Percentiles rank a stretch among this genome's conserved stretches.
These are phyloP conservation scores for Crithidia expoeki DNA, from an alignment of 208 protist species.

Conservation along the genomic window DNA sequence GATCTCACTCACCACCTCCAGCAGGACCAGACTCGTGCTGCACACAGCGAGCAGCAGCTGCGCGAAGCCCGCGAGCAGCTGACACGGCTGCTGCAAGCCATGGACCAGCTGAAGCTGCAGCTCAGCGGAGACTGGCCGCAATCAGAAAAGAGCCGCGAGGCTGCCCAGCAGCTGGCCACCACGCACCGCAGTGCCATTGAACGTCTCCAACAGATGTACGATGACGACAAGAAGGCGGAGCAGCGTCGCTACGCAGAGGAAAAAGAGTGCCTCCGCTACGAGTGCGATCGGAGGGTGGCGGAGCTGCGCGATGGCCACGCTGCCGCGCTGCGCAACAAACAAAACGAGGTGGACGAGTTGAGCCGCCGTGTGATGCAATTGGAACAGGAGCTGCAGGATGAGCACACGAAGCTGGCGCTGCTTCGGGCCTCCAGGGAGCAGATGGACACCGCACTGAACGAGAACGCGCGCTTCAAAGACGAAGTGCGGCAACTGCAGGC, in stretches of 20 bases:
- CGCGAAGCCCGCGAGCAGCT: slow-evolving; percentile 63
- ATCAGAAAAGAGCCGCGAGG: slow-evolving; percentile 33
- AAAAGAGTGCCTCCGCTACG: slow-evolving; percentile 47
- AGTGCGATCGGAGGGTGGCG: slow-evolving; percentile 48
- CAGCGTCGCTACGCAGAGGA: slow-evolving; percentile 66
- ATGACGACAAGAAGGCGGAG: slow-evolving; percentile 68
- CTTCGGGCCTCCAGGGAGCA: slow-evolving; percentile 14
- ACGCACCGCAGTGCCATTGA: slow-evolving; percentile 59
- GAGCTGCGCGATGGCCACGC: slow-evolving; percentile 56
- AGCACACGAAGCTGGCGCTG: slow-evolving; percentile 43
- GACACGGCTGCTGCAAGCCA: slow-evolving; percentile 42
- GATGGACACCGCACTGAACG: slow-evolving; percentile 9
- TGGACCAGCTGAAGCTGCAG: slow-evolving; percentile 60
- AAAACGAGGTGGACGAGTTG: slow-evolving; percentile 44
- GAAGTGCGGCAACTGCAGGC: slow-evolving; percentile 53
- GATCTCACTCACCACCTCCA: slow-evolving; percentile 60
- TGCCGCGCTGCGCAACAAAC: slow-evolving; percentile 49
- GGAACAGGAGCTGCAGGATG: slow-evolving; percentile 61
- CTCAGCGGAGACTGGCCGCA: slow-evolving; percentile 18
- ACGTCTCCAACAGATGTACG: slow-evolving; percentile 67
- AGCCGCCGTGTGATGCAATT: slow-evolving; percentile 44
- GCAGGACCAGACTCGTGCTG: slow-evolving; percentile 50
- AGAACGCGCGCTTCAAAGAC: slow-evolving; percentile 53
- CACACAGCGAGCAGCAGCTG: slow-evolving; percentile 62
- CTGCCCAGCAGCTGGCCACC: slow-evolving; percentile 44